Evolutionary conservation across 129 eudicot species (phyloP).

Genomic region (Heracleum sosnowskyi): DNA sequence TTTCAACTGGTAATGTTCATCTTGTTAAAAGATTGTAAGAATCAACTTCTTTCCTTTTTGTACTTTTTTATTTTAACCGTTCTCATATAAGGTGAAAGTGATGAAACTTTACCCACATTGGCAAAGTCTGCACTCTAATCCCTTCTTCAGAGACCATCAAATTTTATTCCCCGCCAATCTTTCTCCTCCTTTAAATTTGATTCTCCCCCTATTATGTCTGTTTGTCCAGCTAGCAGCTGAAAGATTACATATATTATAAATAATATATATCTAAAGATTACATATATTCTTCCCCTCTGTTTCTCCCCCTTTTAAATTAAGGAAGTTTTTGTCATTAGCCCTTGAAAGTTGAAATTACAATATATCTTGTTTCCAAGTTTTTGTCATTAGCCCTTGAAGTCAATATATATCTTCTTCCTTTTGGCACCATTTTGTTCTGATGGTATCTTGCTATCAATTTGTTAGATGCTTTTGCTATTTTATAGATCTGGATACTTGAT

Average conservation of each 20-base stretch:
- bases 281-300: no score
- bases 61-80: background rate
- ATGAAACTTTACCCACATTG: background rate
- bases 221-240: background rate
- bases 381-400: background rate
- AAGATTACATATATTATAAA: no score
- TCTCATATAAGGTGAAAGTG: background rate
- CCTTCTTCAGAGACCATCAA: background rate
- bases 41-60: background rate
- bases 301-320: no score
- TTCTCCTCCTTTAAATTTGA: background rate
- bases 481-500: constrained; percentile 24
- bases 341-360: background rate
- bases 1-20: constrained; percentile 44
- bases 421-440: background rate
- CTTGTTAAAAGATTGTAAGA: constrained; percentile 9
- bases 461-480: constrained; percentile 13
- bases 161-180: background rate
- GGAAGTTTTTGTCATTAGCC: background rate
- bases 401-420: background rate
- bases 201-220: background rate
- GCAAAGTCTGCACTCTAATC: background rate
- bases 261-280: no score
- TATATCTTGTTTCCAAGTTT: background rate
- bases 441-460: constrained; percentile 8